phyloP scores from a whole-genome alignment of 768 basidiomycete genomes.

The Termitomyces eurrhizus region DNA sequence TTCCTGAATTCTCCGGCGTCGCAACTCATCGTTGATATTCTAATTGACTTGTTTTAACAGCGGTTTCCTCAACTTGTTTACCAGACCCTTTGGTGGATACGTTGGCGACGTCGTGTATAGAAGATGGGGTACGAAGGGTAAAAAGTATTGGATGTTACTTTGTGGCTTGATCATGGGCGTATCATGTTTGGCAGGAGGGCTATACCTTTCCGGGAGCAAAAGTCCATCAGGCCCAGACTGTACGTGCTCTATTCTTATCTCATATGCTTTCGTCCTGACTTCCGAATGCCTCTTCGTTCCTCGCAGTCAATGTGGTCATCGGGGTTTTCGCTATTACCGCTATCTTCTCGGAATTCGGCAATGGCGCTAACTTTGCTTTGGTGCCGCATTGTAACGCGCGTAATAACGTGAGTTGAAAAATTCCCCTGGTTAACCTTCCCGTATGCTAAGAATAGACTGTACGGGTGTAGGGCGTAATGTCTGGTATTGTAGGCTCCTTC shows the following conservation, averaged over 20 bases:
- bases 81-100: constrained; percentile 47
- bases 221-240: constrained; percentile 28
- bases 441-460: background rate
- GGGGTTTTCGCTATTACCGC: constrained; percentile 37
- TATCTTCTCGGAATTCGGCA: constrained; percentile 39
- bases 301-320: constrained; percentile 31
- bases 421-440: background rate
- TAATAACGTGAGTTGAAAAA: constrained; percentile 19
- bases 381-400: constrained; percentile 47
- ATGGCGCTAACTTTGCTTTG: constrained; percentile 49
- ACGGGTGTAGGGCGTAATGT: constrained; percentile 26
- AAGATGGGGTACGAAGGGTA: constrained; percentile 37
- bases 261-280: background rate
- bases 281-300: background rate
- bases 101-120: constrained; percentile 42
- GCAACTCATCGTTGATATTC: background rate
- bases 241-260: constrained; percentile 18
- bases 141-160: constrained; percentile 43
- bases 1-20: background rate
- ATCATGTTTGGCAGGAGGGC: constrained; percentile 40
- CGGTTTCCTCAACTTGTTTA: constrained; percentile 49
- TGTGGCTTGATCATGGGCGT: constrained; percentile 43
- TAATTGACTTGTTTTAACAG: constrained; percentile 16
- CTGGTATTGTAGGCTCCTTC: constrained; percentile 33
- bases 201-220: constrained; percentile 29